Evolutionary conservation across 768 basidiomycete genomes (phyloP).

Genomic region (Exidia glandulosa): DNA sequence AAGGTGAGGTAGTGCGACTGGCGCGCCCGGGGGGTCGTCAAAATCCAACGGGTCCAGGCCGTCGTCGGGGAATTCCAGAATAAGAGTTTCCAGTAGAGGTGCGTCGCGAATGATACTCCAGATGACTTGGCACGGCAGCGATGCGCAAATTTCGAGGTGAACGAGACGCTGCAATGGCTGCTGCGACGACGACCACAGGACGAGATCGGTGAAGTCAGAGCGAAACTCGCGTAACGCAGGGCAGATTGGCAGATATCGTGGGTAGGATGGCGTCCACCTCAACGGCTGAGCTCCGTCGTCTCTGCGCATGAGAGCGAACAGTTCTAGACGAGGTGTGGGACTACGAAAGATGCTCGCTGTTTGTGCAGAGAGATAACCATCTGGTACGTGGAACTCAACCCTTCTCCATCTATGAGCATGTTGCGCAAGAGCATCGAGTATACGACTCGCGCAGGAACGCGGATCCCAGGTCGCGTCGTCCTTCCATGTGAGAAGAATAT

Average conservation of each 20-base stretch:
- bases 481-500: not conserved
- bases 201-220: no score
- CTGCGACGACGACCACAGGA: no score
- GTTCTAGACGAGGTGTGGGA: not conserved
- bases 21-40: not conserved
- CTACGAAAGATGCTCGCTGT: not conserved
- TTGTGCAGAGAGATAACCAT: not conserved
- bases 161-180: no score
- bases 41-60: not conserved
- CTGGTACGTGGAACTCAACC: not conserved
- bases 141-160: not conserved
- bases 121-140: not conserved
- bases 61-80: not conserved
- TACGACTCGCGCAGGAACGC: not conserved
- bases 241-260: no score
- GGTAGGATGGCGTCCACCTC: no score
- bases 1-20: not conserved
- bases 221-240: no score
- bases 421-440: not conserved
- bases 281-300: no score
- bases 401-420: not conserved
- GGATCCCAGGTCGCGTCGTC: not conserved
- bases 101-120: not conserved
- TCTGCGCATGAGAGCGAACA: no score
- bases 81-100: not conserved